Conservation (phyloP, 2,329 filamentous ascomycete species). For the Alternaria postmessia region DNA sequence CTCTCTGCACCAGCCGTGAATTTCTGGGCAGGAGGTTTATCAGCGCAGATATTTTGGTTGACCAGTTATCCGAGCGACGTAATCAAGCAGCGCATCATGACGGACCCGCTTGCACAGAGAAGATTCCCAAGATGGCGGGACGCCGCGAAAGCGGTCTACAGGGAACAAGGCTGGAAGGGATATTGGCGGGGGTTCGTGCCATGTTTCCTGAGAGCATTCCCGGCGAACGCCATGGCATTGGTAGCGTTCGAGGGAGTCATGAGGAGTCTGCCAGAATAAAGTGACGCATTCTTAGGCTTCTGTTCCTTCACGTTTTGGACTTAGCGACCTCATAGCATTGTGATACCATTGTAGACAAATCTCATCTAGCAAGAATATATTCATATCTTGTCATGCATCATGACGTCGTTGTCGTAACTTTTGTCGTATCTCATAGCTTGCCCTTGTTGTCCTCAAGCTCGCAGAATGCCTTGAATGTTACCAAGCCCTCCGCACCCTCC, state of each 20-base stretch:
- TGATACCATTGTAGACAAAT: neutral
- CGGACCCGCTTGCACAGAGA: constrained; percentile 76
- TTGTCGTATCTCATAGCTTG: constrained; percentile 33
- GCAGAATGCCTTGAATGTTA: constrained; percentile 93
- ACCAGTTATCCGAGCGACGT: constrained; percentile 92
- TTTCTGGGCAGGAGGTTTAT: constrained; percentile 95
- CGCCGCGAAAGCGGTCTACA: constrained; percentile 78
- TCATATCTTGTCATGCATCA: neutral
- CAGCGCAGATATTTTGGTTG: constrained; percentile 94
- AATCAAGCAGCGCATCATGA: constrained; percentile 97
- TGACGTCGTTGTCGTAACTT: neutral
- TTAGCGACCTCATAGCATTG: constrained; percentile 1
- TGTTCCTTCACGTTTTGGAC: neutral
- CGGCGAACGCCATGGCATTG: constrained; percentile 92
- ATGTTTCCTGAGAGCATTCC: constrained; percentile 92
- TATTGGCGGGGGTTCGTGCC: constrained; percentile 94
- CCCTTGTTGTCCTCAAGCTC: constrained; percentile 64
- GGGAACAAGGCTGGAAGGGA: constrained; percentile 77
- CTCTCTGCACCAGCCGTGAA: constrained; percentile 84
- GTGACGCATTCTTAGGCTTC: neutral
- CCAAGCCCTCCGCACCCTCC: constrained; percentile 68
- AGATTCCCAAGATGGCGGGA: constrained; percentile 80
- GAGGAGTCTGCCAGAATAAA: constrained; percentile 59
- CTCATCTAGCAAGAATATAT: neutral
- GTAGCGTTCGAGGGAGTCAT: constrained; percentile 94